Base-by-base conservation (phyloP, 768 basidiomycete species). In the Trametes cubensis region DNA sequence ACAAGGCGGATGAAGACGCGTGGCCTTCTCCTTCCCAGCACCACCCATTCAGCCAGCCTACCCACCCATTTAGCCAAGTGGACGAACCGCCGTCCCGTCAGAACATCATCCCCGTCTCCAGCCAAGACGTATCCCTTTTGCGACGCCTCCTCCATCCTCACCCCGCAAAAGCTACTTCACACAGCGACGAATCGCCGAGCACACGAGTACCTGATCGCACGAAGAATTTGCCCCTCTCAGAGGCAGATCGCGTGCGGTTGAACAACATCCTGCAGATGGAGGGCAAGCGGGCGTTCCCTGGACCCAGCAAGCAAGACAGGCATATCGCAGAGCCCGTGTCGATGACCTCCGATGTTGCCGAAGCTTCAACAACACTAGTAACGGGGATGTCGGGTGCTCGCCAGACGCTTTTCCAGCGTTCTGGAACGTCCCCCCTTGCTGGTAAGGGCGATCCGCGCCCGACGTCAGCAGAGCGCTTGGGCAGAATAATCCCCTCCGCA, bases 41-140 rank as follows among this genome's bases (percentile, higher is more conserved):
- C 39, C 67, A 69, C 28, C 60, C 65, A 2, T 62, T 64, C 47
- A 68, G 67, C 40, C 67, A 66, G 26, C 49, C 55, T 5, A 25
- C 45, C 10, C 59, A 62, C 6, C 18, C 42, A 14, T 59, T 50
- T 3, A 26, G 34, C 34, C 34, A 34, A 11, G 34, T 50, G 8
- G n/a, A 28, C 20, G 25, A 28, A 4, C 58, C n/a, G 1, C 6
- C 58, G 10, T 30, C 28, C 20, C 8, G 8, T n/a, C 40, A 38
- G n/a, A 21, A 6, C 28, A n/a, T 13, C 4, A 30, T 18, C 2
- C 61, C 48, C 14, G 4, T 62, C 7, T 46, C 61, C 18, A 62
- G 45, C 18, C 13, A 42, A 41, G 61, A 62, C 38, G 18, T 62
- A 17, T 52, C 61, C 11, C 55, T 30, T 13, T n/a, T 62, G 6